Evolutionary conservation across 768 basidiomycete genomes (phyloP), one percentile per base, ranked within the genome.

Genomic region (Naganishia friedmannii): DNA sequence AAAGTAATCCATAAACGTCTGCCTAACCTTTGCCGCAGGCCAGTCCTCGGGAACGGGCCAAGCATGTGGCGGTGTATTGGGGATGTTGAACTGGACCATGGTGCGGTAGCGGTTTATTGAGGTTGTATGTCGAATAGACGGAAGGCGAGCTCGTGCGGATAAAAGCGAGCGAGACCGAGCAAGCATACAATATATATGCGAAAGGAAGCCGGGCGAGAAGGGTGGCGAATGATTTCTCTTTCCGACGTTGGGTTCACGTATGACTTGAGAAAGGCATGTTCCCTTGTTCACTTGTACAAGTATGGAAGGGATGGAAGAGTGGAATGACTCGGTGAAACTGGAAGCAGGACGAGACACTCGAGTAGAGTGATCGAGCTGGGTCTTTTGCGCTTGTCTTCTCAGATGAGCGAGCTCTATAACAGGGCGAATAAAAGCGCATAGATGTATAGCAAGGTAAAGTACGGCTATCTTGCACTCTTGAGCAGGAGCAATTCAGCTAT

Each of bases 1-100:
- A 83, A 98, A 99, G 83, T 87, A 98, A 73, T 90, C 85, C 82
- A 98, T 92, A 84, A 92, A 99, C 70, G 91, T 88, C 74, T 93
- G 84, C 74, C 96, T 88, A 70, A 98, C 88, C 79, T 85, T 88
- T 46, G 83, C 76, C n/a, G 96, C 88, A 17, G 93, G 84, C 93
- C 92, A 95, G 57, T 81, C 74, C 45, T 76, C 66, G 0, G 80
- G 81, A 12, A 67, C 65, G 23, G 81, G 81, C 75, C 78, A 82
- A 6, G 77, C 65, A 63, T 76, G 75, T 53, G 78, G 75, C 19
- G 75, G 53, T 8, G 74, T 73, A 19, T 65, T 70, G 26, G 80
- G 80, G 15, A 79, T 42, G 68, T 58, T 53, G 57, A 45, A 13
- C 15, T 42, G 42, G 8, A 58, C 60, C 60, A 63, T 63, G 0